phyloP scores from a whole-genome alignment of 129 eudicot species.

The Glebionis coronaria region DNA sequence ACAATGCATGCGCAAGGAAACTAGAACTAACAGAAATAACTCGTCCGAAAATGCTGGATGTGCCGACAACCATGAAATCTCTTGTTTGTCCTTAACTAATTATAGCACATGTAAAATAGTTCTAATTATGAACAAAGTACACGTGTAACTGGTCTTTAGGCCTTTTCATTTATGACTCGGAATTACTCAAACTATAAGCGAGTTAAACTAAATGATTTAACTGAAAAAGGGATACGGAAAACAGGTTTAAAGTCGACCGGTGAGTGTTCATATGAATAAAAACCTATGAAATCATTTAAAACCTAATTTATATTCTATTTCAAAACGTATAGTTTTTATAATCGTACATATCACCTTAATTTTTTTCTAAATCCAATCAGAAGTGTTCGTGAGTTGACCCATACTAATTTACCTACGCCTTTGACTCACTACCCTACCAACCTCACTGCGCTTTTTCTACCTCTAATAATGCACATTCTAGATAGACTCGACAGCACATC shows the following conservation, averaged over 20 bases:
- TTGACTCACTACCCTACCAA: background rate
- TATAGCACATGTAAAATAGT: background rate
- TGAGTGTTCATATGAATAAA: too few relatives aligned
- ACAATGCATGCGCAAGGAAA: too few relatives aligned
- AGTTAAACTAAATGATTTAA: too few relatives aligned
- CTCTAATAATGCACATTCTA: background rate
- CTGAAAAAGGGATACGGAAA: too few relatives aligned
- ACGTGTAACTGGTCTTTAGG: background rate
- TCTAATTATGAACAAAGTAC: background rate
- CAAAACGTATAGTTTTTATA: too few relatives aligned
- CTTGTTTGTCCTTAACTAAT: background rate
- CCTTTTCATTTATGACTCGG: background rate
- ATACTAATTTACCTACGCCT: too few relatives aligned
- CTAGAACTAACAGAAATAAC: background rate
- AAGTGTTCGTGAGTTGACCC: background rate
- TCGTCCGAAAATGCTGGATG: background rate
- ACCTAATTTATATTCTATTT: too few relatives aligned
- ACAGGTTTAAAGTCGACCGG: too few relatives aligned
- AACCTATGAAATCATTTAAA: too few relatives aligned
- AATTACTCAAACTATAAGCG: background rate
- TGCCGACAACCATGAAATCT: constrained; percentile 2
- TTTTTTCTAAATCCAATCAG: background rate
- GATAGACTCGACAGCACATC: background rate
- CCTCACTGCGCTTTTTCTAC: background rate
- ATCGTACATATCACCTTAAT: background rate